phyloP scores from a whole-genome alignment of 331 rosid genomes.

The Telfairia occidentalis region DNA sequence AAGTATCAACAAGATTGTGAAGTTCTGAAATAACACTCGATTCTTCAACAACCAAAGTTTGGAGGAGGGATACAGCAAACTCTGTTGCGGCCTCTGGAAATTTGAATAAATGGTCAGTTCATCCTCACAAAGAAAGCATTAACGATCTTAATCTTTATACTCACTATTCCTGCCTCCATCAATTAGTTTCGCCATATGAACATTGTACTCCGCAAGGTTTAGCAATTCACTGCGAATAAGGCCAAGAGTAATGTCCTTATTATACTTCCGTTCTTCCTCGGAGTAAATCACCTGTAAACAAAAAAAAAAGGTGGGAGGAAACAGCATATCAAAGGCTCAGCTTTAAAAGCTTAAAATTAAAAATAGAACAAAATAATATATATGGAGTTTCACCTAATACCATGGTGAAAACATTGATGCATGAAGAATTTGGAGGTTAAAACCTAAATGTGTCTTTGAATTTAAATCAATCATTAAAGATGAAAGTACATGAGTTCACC shows the following conservation, averaged over 20 bases:
- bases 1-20: conserved; percentile 85
- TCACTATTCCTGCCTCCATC: conserved; percentile 97
- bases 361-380: background rate
- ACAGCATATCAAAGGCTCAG: background rate
- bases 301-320: background rate
- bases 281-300: conserved; percentile 81
- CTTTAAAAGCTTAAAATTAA: background rate
- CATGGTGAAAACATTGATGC: background rate
- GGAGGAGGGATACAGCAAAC: conserved; percentile 74
- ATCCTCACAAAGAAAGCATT: conserved; percentile 2
- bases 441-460: background rate
- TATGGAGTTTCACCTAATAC: background rate
- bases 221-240: conserved; percentile 77
- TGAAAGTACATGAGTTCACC: background rate
- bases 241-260: conserved; percentile 79
- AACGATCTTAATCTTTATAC: conserved; percentile 16
- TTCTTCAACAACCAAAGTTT: conserved; percentile 60
- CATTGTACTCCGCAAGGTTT: conserved; percentile 93
- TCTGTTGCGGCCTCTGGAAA: conserved; percentile 79
- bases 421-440: background rate
- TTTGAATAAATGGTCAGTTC: conserved; percentile 23
- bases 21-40: conserved; percentile 85
- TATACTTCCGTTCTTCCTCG: conserved; percentile 85
- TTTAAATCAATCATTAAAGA: background rate
- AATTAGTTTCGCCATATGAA: conserved; percentile 90